Conservation (phyloP, 495 filamentous ascomycete species). For the Penicillium herquei region DNA sequence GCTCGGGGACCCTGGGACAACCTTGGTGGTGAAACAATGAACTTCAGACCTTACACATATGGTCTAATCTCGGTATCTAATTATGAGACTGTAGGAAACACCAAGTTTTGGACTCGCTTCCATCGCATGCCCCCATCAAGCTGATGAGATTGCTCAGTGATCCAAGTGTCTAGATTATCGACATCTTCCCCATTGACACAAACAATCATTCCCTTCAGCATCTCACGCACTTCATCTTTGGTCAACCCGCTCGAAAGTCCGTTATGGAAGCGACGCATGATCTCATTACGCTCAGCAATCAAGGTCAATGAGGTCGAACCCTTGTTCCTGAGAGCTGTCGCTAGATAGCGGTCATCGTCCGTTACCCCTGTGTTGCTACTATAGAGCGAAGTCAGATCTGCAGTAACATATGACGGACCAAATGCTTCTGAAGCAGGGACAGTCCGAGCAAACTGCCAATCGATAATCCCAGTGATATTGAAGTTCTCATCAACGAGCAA, state of each 20-base stretch:
- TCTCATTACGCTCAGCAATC: slow-evolving; percentile 3
- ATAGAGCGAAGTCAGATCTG: slow-evolving; percentile 1
- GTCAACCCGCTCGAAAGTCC: slow-evolving; percentile 2
- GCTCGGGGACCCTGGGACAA: not conserved
- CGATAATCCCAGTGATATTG: slow-evolving; percentile 43
- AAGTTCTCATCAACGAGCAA: slow-evolving; percentile 41
- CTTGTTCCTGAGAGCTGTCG: not conserved
- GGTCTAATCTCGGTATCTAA: too few species aligned
- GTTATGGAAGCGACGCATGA: slow-evolving; percentile 10
- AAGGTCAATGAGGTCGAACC: not conserved
- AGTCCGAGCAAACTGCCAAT: slow-evolving; percentile 34
- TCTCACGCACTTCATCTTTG: slow-evolving; percentile 5
- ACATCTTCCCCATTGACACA: not conserved
- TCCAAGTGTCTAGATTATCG: not conserved
- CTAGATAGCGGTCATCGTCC: slow-evolving; percentile 3
- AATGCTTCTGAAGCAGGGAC: slow-evolving; percentile 8
- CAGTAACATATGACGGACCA: slow-evolving; percentile 8
- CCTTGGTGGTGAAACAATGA: not conserved
- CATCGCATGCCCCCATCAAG: not conserved
- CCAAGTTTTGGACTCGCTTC: not conserved
- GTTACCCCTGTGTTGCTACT: not conserved
- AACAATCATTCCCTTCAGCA: slow-evolving; percentile 1
- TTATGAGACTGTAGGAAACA: too few species aligned
- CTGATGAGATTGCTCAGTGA: not conserved
- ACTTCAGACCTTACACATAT: not conserved